Evolutionary conservation across 305 asterid species (phyloP), one percentile per base, ranked within the genome.

Genomic region (Solanum hybrid): DNA sequence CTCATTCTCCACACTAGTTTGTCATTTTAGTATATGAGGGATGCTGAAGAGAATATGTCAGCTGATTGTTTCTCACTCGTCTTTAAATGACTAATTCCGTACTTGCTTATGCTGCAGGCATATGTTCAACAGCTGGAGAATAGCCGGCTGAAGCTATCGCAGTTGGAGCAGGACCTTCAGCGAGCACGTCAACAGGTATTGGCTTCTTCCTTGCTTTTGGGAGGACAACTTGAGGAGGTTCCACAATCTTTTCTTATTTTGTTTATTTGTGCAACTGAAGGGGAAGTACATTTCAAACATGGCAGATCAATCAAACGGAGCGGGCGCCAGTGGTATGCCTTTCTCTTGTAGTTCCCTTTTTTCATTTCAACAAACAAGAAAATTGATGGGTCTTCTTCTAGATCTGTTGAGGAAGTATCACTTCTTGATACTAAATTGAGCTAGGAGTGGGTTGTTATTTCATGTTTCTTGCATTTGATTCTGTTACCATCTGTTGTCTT

Each of bases 121-220:
- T 97, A 97, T 86, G 98, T 97, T 72, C 99, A 97, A 92, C 99
- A 97, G 93, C 93, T 97, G 88, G 99, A 97, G 95, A 97, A 93
- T 92, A 97, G 99, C 91, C 95, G 98, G 71, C 91, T 97, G 92
- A 96, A 96, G 94, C 93, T 97, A 85, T 94, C 97, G 14, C 98
- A 96, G 89, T 95, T 97, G 38, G 99, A 97, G 93, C 99, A 97
- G 91, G 99, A 97, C 88, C 95, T 97, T 86, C 98, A 95, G 92
- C 94, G 97, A 89, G 97, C 99, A 29, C 99, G 98, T 8, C 98
- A 95, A 90, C 98, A 93, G 95, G 95, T 93, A 88, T 85, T 71
- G 27, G 86, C 88, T 87, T 26, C 29, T 77, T 29, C 37, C 79
- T 19, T 86, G 24, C n/a, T 42, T 86, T 42, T 17, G 56, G 27